phyloP scores from a whole-genome alignment of 2,329 filamentous ascomycete genomes.

The Aspergillus bombycis region DNA sequence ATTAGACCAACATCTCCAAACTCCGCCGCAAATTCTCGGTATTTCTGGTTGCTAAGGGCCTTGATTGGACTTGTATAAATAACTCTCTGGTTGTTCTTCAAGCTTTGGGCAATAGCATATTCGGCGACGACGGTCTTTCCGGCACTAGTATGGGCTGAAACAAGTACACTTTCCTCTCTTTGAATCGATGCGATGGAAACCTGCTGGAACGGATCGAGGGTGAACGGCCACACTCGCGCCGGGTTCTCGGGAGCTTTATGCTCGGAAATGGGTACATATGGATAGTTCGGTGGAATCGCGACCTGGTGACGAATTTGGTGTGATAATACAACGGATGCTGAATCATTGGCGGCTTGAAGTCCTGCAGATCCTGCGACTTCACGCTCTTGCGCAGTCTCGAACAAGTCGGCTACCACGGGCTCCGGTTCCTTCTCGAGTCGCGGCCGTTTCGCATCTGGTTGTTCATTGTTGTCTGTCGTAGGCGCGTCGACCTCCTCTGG shows the following conservation, averaged over 20 bases:
- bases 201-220: slow-evolving; percentile 95
- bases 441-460: slow-evolving; percentile 51
- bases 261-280: slow-evolving; percentile 91
- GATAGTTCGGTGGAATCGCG: slow-evolving; percentile 88
- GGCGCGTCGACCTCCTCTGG: slow-evolving; percentile 21
- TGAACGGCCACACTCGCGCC: slow-evolving; percentile 82
- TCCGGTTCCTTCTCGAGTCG: slow-evolving; percentile 65
- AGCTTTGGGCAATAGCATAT: slow-evolving; percentile 95
- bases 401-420: slow-evolving; percentile 87
- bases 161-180: slow-evolving; percentile 91
- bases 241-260: slow-evolving; percentile 89
- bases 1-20: slow-evolving; percentile 97
- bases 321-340: slow-evolving; percentile 72
- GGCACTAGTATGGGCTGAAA: slow-evolving; percentile 95
- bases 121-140: slow-evolving; percentile 98
- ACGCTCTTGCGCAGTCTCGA: slow-evolving; percentile 91
- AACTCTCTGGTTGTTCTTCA: slow-evolving; percentile 96
- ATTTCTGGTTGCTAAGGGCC: slow-evolving; percentile 97
- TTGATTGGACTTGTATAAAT: slow-evolving; percentile 99
- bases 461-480: slow-evolving; percentile 34
- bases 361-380: slow-evolving; percentile 82
- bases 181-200: slow-evolving; percentile 94
- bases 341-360: slow-evolving; percentile 64
- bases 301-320: slow-evolving; percentile 99
- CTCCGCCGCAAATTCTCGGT: slow-evolving; percentile 90